These are phyloP conservation scores for Aspergillus pseudoglaucus DNA, from an alignment of 2,329 filamentous ascomycete species.

Conservation along the genomic window DNA sequence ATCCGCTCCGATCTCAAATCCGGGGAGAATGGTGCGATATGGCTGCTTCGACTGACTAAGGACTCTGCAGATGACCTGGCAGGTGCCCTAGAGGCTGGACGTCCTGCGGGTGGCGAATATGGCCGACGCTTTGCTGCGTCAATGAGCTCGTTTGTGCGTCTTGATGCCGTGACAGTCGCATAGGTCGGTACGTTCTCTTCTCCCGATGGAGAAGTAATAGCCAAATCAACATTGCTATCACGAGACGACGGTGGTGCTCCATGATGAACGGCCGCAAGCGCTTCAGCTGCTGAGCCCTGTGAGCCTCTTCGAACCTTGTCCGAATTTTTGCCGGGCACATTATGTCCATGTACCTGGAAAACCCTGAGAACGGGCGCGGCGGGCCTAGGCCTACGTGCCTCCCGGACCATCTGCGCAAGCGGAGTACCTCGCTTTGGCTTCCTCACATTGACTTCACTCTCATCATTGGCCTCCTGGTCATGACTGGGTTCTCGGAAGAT, in stretches of 20 bases:
- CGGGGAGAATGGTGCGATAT: conserved; percentile 19
- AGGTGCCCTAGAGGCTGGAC: conserved; percentile 13
- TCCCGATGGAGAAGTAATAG: conserved; percentile 2
- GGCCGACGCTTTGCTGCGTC: conserved; percentile 14
- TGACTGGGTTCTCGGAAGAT: conserved; percentile 23
- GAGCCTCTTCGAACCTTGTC: conserved; percentile 15
- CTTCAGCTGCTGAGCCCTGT: conserved; percentile 30
- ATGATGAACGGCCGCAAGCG: conserved; percentile 33
- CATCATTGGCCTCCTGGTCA: conserved; percentile 30
- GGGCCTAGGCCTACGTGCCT: conserved; percentile 20
- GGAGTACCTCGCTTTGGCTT: conserved; percentile 17
- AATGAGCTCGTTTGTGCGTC: conserved; percentile 13
- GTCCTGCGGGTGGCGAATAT: conserved; percentile 14
- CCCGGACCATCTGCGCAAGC: conserved; percentile 25
- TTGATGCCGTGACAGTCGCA: conserved; percentile 24
- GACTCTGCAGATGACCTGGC: conserved; percentile 28
- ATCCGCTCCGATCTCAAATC: conserved; percentile 22
- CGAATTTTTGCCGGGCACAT: conserved; percentile 20
- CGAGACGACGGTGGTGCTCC: conserved; percentile 26
- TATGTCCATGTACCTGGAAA: conserved; percentile 23
- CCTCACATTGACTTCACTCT: conserved; percentile 14
- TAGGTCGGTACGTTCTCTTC: conserved; percentile 30
- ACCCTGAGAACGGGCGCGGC: conserved; percentile 20
- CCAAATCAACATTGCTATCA: conserved; percentile 7
- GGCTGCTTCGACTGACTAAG: conserved; percentile 17